Conservation (phyloP, 176 grass and related monocot genomes). For the Melocanna baccifera region DNA sequence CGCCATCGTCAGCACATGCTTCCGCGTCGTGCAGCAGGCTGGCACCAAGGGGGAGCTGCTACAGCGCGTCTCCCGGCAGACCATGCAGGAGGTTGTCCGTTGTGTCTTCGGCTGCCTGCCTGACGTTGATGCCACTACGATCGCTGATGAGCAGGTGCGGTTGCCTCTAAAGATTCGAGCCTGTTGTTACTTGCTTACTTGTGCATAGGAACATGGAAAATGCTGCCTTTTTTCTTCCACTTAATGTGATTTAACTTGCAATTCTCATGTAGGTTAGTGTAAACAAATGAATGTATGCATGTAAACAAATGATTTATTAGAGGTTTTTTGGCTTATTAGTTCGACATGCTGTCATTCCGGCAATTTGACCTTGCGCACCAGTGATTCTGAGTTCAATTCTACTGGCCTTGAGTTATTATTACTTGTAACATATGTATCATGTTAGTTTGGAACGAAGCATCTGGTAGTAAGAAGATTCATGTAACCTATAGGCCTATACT, state of each 20-base stretch:
- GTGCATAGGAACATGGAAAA: neutral
- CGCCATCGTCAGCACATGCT: conserved; percentile 84
- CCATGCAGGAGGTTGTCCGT: conserved; percentile 92
- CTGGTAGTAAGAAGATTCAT: conserved; percentile 5
- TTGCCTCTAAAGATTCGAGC: neutral
- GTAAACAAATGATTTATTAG: neutral
- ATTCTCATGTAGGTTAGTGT: conserved; percentile 10
- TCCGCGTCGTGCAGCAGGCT: conserved; percentile 96
- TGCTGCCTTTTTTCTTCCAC: neutral
- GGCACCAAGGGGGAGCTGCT: conserved; percentile 94
- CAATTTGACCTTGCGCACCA: neutral
- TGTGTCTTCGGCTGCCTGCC: conserved; percentile 64
- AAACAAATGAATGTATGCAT: neutral
- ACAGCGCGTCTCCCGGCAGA: conserved; percentile 91
- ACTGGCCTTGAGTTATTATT: neutral
- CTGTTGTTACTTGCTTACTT: neutral
- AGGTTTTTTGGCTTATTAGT: conserved; percentile 14
- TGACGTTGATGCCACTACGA: conserved; percentile 25
- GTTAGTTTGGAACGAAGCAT: neutral
- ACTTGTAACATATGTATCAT: conserved; percentile 12
- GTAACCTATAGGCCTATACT: neutral
- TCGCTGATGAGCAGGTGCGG: conserved; percentile 23
- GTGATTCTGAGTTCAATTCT: neutral
- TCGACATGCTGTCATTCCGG: neutral
- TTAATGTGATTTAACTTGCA: neutral